A percentile compares a stretch with the other conserved stretches of the same genome.
Conservation (phyloP, 805 yeast genomes). For the Kazachstania kunashirensis region DNA sequence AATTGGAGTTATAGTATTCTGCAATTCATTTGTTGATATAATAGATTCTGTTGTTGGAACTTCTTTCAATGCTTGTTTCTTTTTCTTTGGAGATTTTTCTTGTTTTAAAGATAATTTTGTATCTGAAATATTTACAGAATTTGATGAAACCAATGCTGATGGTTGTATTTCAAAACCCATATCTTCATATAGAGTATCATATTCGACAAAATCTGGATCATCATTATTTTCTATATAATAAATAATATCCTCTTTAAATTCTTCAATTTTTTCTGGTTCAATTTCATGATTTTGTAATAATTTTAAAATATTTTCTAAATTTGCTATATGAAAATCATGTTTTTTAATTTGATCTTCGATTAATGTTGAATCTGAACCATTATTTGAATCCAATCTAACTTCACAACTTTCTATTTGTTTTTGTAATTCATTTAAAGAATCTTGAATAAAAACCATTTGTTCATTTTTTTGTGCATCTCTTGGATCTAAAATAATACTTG, state of each 20-base stretch:
- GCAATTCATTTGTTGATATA: too few relatives aligned
- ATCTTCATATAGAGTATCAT: slow-evolving; percentile 85
- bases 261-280: slow-evolving; percentile 67
- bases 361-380: slow-evolving; percentile 33
- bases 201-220: slow-evolving; percentile 87
- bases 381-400: slow-evolving; percentile 63
- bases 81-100: slow-evolving; percentile 6
- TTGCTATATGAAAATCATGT: slow-evolving; percentile 67
- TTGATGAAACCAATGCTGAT: background rate
- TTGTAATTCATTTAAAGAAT: slow-evolving; percentile 67
- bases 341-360: slow-evolving; percentile 41
- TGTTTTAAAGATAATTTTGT: slow-evolving; percentile 8
- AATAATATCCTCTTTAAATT: slow-evolving; percentile 77
- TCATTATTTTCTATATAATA: slow-evolving; percentile 91
- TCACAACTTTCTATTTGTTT: slow-evolving; percentile 74
- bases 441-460: slow-evolving; percentile 57
- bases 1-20: too few relatives aligned
- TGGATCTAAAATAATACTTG: slow-evolving; percentile 55
- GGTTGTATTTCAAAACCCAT: slow-evolving; percentile 40
- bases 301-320: slow-evolving; percentile 68
- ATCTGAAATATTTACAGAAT: slow-evolving; percentile 4
- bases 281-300: slow-evolving; percentile 71
- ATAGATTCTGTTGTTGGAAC: too few relatives aligned
- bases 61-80: slow-evolving; percentile 13
- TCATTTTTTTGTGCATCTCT: slow-evolving; percentile 72